Evolutionary conservation across 1,284 basidiomycete species (phyloP).

Genomic region (Cutaneotrichosporon arboriforme): DNA sequence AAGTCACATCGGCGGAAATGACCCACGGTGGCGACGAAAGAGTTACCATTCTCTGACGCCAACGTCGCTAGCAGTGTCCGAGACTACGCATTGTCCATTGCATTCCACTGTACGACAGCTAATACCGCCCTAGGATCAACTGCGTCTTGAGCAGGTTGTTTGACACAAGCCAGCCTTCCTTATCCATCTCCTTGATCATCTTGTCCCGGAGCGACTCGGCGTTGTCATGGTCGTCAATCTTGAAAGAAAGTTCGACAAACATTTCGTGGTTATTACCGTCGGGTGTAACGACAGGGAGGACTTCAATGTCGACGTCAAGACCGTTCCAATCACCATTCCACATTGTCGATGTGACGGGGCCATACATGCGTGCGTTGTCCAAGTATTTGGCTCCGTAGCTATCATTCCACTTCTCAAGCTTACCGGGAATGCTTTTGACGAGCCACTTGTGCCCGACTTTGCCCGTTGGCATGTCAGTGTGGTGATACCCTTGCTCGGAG

Average conservation of each 20-base stretch:
- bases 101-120: not conserved
- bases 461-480: not conserved
- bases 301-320: constrained; percentile 5
- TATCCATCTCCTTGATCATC: not conserved
- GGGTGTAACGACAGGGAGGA: constrained; percentile 1
- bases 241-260: constrained; percentile 7
- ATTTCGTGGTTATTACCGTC: not conserved
- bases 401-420: constrained; percentile 1
- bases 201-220: constrained; percentile 6
- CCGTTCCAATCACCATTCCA: constrained; percentile 1
- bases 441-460: not conserved
- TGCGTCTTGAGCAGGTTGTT: constrained; percentile 9
- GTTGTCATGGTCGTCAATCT: not conserved
- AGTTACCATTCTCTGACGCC: too few species aligned
- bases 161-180: constrained; percentile 3
- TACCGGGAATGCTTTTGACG: constrained; percentile 1
- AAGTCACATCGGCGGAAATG: too few species aligned
- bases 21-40: too few species aligned
- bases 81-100: not conserved
- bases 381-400: not conserved
- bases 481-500: not conserved
- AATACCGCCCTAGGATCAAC: constrained; percentile 6
- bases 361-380: constrained; percentile 1
- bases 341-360: constrained; percentile 3
- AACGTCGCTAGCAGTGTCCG: too few species aligned